phyloP scores from a whole-genome alignment of 129 eudicot genomes.

The Smallanthus sonchifolius region DNA sequence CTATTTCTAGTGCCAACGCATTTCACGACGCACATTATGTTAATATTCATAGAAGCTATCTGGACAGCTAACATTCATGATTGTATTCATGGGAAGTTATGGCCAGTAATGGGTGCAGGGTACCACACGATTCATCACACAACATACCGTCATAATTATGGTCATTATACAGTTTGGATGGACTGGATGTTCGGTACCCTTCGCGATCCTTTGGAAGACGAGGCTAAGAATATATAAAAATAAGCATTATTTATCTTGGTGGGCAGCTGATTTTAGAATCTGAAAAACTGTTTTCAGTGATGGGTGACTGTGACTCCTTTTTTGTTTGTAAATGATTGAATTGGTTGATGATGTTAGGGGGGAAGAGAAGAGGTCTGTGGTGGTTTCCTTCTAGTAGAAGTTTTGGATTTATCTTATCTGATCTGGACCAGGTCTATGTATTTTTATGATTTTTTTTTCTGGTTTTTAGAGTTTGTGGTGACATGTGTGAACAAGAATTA shows the following conservation, averaged over 20 bases:
- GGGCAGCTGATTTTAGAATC: not conserved
- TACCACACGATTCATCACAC: conserved; percentile 97
- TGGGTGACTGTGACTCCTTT: not conserved
- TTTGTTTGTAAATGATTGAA: conserved; percentile 11
- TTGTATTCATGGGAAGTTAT: conserved; percentile 66
- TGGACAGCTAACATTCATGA: conserved; percentile 97
- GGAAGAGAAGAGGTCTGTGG: not conserved
- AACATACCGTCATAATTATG: conserved; percentile 83
- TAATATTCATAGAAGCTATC: conserved; percentile 63
- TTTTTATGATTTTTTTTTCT: not conserved
- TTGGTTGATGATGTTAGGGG: not conserved
- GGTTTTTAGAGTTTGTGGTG: conserved; percentile 3
- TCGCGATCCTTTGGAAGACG: conserved; percentile 61
- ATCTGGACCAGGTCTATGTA: too few relatives aligned
- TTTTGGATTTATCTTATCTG: not conserved
- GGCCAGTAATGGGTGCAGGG: conserved; percentile 98
- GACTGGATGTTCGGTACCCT: conserved; percentile 97
- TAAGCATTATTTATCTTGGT: conserved; percentile 17
- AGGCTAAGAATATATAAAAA: conserved; percentile 40
- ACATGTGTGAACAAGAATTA: conserved; percentile 4
- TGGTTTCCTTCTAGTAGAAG: not conserved
- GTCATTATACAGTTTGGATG: conserved; percentile 89
- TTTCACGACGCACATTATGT: conserved; percentile 62
- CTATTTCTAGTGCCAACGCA: conserved; percentile 76
- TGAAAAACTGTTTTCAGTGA: not conserved